Base-by-base conservation (phyloP, 2,329 filamentous ascomycete genomes). In the Hawksworthiomyces lignivorus region DNA sequence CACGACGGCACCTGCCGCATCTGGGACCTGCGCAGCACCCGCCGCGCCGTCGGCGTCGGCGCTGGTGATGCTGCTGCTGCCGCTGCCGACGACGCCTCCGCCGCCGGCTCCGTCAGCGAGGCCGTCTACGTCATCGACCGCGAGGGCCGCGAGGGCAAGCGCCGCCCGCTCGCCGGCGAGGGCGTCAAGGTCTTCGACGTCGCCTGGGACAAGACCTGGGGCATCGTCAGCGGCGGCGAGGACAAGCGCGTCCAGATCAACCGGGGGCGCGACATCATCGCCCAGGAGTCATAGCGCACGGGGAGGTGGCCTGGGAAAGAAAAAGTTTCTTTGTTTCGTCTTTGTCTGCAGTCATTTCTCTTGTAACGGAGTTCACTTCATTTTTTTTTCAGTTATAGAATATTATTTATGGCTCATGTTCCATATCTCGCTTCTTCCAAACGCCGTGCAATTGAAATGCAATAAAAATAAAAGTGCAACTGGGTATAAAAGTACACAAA, bases 201-300 rank as follows among this genome's bases (percentile, higher is more conserved):
- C 5, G 75, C 72, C 45, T 98, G 92, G 92, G 86, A 96, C 62
- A 70, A 73, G 59, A 76, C 80, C 7, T 79, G 94, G 57, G 94
- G 92, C 1, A 90, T 98, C 58, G 84, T 96, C 33, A 94, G 86
- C 56, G 88, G 72, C 32, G 88, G 90, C 14, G 89, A 97, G 72
- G 92, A 98, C 59, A 95, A 92, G 68, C 81, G 78, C 67, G 81
- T 98, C 54, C 92, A 98, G 69, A 80, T 98, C 47, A 96, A 98
- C 62, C 73, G 75, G 51, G 81, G 79, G 15, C 71, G 75, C 48
- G 73, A 69, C 44, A 51, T 77, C 32, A 56, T 75, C 33, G 55
- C 59, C 6, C 18, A 15, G 29, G 22, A 32, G 30, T 18, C 32
- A 43, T 41, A 41, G 9, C 17, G 26, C 12, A 19, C 12, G 19